Conservation (phyloP, 2,329 filamentous ascomycete species). For the Colletotrichum salicis region DNA sequence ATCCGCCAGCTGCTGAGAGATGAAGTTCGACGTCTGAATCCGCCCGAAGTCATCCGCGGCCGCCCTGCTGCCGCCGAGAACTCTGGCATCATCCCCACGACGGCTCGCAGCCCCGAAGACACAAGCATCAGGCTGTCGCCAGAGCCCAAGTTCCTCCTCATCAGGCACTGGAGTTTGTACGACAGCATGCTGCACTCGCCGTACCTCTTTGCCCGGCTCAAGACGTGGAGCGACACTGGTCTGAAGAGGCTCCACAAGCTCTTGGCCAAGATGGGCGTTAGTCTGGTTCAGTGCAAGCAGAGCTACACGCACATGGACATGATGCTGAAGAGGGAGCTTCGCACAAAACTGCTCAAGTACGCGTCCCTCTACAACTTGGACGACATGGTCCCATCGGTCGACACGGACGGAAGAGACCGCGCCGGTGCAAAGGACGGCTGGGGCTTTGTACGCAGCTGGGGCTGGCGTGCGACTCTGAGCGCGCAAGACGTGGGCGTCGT, state of each 20-base stretch:
- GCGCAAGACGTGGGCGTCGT: conserved; percentile 95
- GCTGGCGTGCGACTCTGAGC: conserved; percentile 93
- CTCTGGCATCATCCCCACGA: conserved; percentile 87
- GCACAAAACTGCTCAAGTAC: conserved; percentile 88
- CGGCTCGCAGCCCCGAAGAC: conserved; percentile 88
- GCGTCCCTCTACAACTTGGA: conserved; percentile 94
- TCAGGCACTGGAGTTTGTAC: conserved; percentile 96
- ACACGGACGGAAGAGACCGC: conserved; percentile 75
- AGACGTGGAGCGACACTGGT: conserved; percentile 93
- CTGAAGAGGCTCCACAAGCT: conserved; percentile 92
- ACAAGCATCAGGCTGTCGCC: conserved; percentile 92
- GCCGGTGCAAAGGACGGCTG: conserved; percentile 87
- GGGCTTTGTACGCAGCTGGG: conserved; percentile 98
- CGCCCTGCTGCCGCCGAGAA: conserved; percentile 71
- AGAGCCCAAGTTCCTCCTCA: conserved; percentile 90
- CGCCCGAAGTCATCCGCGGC: conserved; percentile 74
- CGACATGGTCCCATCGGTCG: conserved; percentile 85
- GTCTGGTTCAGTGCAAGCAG: conserved; percentile 91
- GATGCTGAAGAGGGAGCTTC: conserved; percentile 88
- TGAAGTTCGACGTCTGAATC: conserved; percentile 93
- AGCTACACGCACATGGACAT: conserved; percentile 99
- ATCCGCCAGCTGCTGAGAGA: conserved; percentile 89
- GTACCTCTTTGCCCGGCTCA: conserved; percentile 89
- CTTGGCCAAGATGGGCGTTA: conserved; percentile 97
- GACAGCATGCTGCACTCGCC: conserved; percentile 99